Conservation (phyloP, 177 flowering plant genomes). For the Telopea speciosissima region DNA sequence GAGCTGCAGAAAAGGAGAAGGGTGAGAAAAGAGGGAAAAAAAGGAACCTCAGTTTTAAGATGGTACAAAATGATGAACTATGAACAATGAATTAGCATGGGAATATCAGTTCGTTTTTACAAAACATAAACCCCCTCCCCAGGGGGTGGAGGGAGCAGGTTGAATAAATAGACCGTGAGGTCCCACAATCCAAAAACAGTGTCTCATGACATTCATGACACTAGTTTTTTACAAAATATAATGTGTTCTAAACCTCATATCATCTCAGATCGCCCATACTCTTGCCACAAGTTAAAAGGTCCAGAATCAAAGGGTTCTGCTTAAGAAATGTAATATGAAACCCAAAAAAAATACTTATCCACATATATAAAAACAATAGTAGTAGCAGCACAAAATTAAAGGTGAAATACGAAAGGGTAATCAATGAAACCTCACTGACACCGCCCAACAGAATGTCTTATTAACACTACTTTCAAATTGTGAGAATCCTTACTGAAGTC, state of each 20-base stretch:
- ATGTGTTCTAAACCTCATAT: neutral
- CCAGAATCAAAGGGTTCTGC: neutral
- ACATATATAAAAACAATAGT: too few species aligned
- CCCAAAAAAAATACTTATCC: neutral
- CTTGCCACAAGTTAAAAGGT: neutral
- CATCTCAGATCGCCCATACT: too few species aligned
- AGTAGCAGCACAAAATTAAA: too few species aligned
- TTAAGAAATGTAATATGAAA: neutral
- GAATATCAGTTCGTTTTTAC: neutral
- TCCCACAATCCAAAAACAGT: too few species aligned
- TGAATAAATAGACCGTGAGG: too few species aligned
- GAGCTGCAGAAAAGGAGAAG: conserved; percentile 28
- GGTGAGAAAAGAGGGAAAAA: conserved; percentile 3
- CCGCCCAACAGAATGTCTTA: neutral
- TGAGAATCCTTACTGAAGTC: conserved; percentile 57
- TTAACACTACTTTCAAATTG: neutral
- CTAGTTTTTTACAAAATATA: too few species aligned
- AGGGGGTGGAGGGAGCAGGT: too few species aligned
- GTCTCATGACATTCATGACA: too few species aligned
- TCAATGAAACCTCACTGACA: neutral
- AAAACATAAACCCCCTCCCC: too few species aligned
- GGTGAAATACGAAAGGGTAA: neutral
- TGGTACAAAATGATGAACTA: neutral
- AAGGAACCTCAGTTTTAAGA: conserved; percentile 4
- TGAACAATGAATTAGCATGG: neutral